These are phyloP conservation scores for Chloromonas sp. DNA, from an alignment of 163 green algal species.

Conservation along the genomic window DNA sequence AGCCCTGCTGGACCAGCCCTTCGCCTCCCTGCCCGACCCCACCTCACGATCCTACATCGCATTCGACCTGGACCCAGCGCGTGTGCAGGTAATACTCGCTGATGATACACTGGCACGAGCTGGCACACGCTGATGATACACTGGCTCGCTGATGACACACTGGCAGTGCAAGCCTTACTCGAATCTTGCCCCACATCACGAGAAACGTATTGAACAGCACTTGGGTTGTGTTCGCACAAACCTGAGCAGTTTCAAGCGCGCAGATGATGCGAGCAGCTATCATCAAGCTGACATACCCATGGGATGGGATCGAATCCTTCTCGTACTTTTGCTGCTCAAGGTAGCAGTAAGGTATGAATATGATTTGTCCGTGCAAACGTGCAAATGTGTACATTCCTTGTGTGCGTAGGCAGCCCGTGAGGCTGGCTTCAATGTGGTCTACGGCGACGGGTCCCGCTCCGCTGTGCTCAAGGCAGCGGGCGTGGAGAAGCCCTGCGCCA, in stretches of 20 bases:
- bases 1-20: slow-evolving; percentile 66
- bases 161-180: background rate
- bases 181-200: background rate
- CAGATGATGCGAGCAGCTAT: no score
- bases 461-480: slow-evolving; percentile 66
- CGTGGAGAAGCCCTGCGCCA: slow-evolving; percentile 44
- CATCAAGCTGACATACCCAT: no score
- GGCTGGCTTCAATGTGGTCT: slow-evolving; percentile 68
- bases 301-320: no score
- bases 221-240: no score
- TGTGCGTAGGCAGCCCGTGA: slow-evolving; percentile 35
- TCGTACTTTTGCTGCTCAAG: no score
- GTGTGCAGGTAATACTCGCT: slow-evolving; percentile 25
- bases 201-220: no score
- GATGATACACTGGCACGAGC: background rate
- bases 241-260: no score
- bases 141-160: background rate
- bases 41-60: slow-evolving; percentile 52
- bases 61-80: slow-evolving; percentile 59
- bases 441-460: slow-evolving; percentile 53
- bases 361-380: no score
- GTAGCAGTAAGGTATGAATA: no score
- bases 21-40: slow-evolving; percentile 13
- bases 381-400: no score
- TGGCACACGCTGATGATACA: background rate